Evolutionary conservation across 805 yeast species (phyloP).

Genomic region (Lachancea sp.): DNA sequence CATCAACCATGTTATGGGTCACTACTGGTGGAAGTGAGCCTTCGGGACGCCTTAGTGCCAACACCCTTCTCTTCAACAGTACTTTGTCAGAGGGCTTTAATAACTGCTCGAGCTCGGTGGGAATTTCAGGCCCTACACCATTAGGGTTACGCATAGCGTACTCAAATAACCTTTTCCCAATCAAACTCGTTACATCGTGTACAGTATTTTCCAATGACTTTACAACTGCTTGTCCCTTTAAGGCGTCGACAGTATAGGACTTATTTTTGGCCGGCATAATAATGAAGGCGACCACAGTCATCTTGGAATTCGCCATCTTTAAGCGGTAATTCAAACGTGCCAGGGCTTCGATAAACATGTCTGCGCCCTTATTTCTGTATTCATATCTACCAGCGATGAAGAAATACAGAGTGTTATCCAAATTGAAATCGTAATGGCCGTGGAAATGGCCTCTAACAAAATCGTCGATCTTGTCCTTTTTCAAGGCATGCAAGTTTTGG

Average conservation of each 20-base stretch:
- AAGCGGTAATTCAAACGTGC: constrained; percentile 87
- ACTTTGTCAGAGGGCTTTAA: constrained; percentile 85
- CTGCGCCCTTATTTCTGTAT: constrained; percentile 94
- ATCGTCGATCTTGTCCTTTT: constrained; percentile 88
- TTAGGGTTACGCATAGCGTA: constrained; percentile 70
- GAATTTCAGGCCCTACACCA: constrained; percentile 52
- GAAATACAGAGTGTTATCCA: constrained; percentile 89
- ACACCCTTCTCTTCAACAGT: constrained; percentile 81
- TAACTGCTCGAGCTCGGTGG: constrained; percentile 73
- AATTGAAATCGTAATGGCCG: constrained; percentile 91
- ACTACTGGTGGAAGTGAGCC: constrained; percentile 90
- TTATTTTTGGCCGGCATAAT: constrained; percentile 96
- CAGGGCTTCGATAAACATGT: constrained; percentile 84
- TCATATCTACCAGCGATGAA: constrained; percentile 97
- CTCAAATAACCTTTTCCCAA: constrained; percentile 83
- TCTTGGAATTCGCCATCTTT: constrained; percentile 73
- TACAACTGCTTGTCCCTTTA: constrained; percentile 93
- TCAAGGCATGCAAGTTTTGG: constrained; percentile 89
- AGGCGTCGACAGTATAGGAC: constrained; percentile 91
- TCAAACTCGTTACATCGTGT: constrained; percentile 75
- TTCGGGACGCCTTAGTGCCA: constrained; percentile 70
- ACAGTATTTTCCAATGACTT: constrained; percentile 86
- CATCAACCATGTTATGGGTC: constrained; percentile 95
- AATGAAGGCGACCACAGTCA: constrained; percentile 93
- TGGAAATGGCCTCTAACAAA: constrained; percentile 95